Evolutionary conservation across 192 early-diverging fungal genomes (phyloP), one percentile per base, ranked within the genome.

Genomic region (Lobosporangium transversale): DNA sequence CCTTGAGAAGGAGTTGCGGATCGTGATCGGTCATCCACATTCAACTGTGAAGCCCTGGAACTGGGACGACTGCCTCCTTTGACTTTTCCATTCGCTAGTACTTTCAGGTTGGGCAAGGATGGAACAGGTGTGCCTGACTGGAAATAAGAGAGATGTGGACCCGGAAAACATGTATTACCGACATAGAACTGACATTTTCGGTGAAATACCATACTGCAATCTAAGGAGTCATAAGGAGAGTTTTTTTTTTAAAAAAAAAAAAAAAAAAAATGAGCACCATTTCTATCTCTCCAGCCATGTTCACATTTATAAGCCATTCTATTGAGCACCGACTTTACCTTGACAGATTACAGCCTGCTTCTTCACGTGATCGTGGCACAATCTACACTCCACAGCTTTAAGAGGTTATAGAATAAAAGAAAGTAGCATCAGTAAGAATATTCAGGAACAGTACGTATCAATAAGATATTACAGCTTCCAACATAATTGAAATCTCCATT

Each of bases 261-360:
- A n/a, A n/a, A n/a, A n/a, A n/a, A n/a, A n/a, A n/a, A n/a, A n/a
- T n/a, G n/a, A n/a, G n/a, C n/a, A n/a, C n/a, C n/a, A n/a, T n/a
- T n/a, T n/a, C n/a, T n/a, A n/a, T n/a, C n/a, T n/a, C n/a, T n/a
- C n/a, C n/a, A n/a, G n/a, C n/a, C n/a, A n/a, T n/a, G n/a, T n/a
- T n/a, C n/a, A n/a, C n/a, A n/a, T n/a, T n/a, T n/a, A n/a, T n/a
- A n/a, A n/a, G n/a, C n/a, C n/a, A n/a, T n/a, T n/a, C n/a, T n/a
- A n/a, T n/a, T n/a, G n/a, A n/a, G n/a, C n/a, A n/a, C n/a, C n/a
- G n/a, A n/a, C n/a, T 50, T 45, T 50, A 85, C 83, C 84, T 88
- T 88, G 83, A 74, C 86, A 88, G 45, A 88, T 81, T 5, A 86
- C 78, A 5, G 79, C 83, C 18, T 85, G 58, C 50, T 80, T 67